A percentile compares a stretch with the other conserved stretches of the same genome.
Evolutionary conservation across 225 moss, liverwort and hornwort genomes (phyloP).

Genomic region (Polytrichum commune): DNA sequence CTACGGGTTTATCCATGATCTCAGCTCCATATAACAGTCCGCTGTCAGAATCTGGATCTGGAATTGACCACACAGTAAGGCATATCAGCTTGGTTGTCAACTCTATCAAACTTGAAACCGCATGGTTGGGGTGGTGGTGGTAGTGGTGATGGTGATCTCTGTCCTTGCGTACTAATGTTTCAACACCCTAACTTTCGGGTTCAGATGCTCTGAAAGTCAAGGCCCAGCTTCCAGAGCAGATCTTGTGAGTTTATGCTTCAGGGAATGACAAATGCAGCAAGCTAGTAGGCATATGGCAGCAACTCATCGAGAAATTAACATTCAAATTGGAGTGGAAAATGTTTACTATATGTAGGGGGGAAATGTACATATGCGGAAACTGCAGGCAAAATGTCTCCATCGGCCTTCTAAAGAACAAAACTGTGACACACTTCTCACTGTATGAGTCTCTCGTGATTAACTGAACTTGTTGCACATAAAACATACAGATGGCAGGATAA

Average conservation of each 20-base stretch:
- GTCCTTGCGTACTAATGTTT: too few relatives aligned
- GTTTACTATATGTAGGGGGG: too few relatives aligned
- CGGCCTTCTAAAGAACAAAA: background rate
- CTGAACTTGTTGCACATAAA: background rate
- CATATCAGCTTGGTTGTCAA: background rate
- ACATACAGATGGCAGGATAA: background rate
- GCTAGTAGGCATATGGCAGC: too few relatives aligned
- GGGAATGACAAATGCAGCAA: too few relatives aligned
- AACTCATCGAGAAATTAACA: too few relatives aligned
- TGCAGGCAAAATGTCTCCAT: background rate
- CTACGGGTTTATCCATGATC: slow-evolving; percentile 28
- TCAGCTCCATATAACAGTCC: slow-evolving; percentile 23
- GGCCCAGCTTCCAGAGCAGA: too few relatives aligned
- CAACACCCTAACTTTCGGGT: background rate
- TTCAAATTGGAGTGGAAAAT: too few relatives aligned
- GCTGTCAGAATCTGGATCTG: slow-evolving; percentile 21
- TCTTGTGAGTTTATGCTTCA: too few relatives aligned
- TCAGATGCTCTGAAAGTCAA: background rate
- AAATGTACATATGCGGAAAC: too few relatives aligned
- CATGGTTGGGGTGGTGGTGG: too few relatives aligned
- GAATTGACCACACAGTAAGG: slow-evolving; percentile 10
- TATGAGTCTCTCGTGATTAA: background rate
- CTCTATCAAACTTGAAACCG: background rate
- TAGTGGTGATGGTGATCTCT: too few relatives aligned
- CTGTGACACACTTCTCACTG: background rate